These are phyloP conservation scores for Brassica hybrid DNA, from an alignment of 441 rosid species.

Conservation along the genomic window DNA sequence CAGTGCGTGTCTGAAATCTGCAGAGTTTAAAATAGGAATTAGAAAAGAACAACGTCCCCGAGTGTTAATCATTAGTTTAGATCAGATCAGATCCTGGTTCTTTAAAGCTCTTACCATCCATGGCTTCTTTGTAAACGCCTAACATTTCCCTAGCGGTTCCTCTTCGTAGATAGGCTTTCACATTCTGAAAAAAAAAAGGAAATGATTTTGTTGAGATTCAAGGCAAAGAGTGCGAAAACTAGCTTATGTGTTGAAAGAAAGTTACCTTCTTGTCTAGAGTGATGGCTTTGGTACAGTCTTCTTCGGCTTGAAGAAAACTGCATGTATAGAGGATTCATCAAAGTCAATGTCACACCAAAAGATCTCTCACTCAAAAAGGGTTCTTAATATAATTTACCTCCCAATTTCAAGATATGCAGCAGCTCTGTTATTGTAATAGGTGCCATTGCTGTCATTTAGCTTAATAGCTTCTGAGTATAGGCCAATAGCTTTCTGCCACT, in stretches of 20 bases:
- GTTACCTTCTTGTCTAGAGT: conserved; percentile 10
- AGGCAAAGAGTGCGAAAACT: conserved; percentile 7
- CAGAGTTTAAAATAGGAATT: conserved; percentile 14
- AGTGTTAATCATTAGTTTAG: too few relatives aligned
- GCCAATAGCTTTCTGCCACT: conserved; percentile 17
- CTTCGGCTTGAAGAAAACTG: conserved; percentile 38
- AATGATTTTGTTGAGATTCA: conserved; percentile 5
- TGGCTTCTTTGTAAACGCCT: conserved; percentile 76
- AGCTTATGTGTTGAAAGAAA: background rate
- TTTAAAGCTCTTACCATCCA: conserved; percentile 64
- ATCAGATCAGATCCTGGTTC: too few relatives aligned
- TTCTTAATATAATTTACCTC: conserved; percentile 6
- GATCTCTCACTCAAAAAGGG: background rate
- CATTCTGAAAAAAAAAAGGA: conserved; percentile 55
- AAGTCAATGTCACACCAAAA: conserved; percentile 13
- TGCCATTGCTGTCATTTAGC: background rate
- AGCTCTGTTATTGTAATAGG: conserved; percentile 13
- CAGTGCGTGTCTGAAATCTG: conserved; percentile 81
- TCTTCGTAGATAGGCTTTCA: conserved; percentile 91
- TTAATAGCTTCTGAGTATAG: conserved; percentile 11
- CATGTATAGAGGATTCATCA: conserved; percentile 24
- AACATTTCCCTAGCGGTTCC: conserved; percentile 97
- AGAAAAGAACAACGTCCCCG: too few relatives aligned
- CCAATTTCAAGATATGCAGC: conserved; percentile 12
- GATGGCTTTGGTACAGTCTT: conserved; percentile 12